Percentiles rank a stretch among this genome's conserved stretches.
phyloP scores from a whole-genome alignment of 208 protist genomes.

The Leishmania arabica region DNA sequence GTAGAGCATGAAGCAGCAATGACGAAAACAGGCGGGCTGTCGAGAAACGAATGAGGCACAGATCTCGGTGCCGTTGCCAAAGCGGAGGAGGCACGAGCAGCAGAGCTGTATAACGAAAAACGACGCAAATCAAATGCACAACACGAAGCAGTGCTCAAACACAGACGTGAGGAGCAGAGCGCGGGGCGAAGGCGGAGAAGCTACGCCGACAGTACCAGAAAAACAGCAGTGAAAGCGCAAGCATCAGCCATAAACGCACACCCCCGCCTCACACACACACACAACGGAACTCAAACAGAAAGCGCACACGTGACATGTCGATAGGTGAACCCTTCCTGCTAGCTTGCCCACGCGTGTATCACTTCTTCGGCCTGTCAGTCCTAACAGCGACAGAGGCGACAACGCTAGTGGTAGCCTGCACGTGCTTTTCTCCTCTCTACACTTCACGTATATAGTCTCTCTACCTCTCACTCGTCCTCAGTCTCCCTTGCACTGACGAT shows the following conservation, averaged over 20 bases:
- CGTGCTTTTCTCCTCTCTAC: background rate
- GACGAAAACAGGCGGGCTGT: background rate
- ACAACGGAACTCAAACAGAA: background rate
- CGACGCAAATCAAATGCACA: background rate
- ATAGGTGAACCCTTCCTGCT: background rate
- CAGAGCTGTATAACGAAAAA: background rate
- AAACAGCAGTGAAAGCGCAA: background rate
- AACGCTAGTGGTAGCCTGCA: background rate
- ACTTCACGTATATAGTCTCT: background rate
- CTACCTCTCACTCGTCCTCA: background rate
- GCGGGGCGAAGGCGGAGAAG: background rate
- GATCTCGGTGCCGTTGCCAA: background rate
- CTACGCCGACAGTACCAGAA: background rate
- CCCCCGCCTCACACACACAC: background rate
- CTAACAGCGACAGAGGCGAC: background rate
- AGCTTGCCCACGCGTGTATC: background rate
- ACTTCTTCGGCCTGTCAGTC: background rate
- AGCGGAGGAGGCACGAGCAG: background rate
- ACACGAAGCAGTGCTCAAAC: background rate
- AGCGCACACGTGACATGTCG: background rate
- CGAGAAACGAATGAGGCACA: background rate
- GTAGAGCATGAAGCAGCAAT: background rate
- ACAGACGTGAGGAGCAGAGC: background rate
- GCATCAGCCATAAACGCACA: background rate
- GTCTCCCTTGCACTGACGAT: background rate